These are phyloP conservation scores for Datisca glomerata DNA, from an alignment of 306 rosid species.

Conservation along the genomic window DNA sequence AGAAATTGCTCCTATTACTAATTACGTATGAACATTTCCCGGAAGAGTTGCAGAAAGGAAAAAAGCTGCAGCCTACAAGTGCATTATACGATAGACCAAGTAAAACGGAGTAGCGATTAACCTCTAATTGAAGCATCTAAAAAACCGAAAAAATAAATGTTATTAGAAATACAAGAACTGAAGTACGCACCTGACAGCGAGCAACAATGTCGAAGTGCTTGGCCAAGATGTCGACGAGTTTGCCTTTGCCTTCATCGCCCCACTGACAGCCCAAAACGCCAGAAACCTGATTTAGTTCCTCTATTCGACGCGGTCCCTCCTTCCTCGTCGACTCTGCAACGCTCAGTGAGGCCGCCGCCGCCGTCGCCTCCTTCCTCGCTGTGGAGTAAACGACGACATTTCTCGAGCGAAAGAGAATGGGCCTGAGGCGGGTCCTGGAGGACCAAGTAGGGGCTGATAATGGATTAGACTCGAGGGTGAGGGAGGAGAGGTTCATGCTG, in stretches of 20 bases:
- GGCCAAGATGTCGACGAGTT: conserved; percentile 84
- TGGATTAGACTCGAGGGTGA: conserved; percentile 35
- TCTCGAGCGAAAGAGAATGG: conserved; percentile 1
- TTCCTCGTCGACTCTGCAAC: conserved; percentile 27
- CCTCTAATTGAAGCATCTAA: too few species aligned
- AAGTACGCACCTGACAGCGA: conserved; percentile 68
- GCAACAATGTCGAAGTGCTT: conserved; percentile 84
- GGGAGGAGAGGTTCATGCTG: conserved; percentile 53
- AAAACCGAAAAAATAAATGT: neutral
- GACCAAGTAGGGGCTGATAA: conserved; percentile 18
- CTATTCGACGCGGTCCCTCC: conserved; percentile 34
- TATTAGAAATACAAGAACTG: neutral
- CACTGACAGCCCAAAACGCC: conserved; percentile 91
- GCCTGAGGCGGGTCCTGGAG: conserved; percentile 7
- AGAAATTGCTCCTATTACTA: too few species aligned
- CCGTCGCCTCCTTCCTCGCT: conserved; percentile 17
- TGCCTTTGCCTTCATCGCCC: conserved; percentile 99
- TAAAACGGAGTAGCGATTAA: too few species aligned
- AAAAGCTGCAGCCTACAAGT: too few species aligned
- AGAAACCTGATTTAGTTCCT: conserved; percentile 64
- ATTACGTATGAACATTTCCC: too few species aligned
- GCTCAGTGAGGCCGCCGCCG: conserved; percentile 36
- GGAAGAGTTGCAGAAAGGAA: too few species aligned
- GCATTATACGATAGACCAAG: too few species aligned
- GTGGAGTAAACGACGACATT: conserved; percentile 39